Evolutionary conservation across 306 rosid species (phyloP), one percentile per base, ranked within the genome.

Genomic region (Acacia confusa): DNA sequence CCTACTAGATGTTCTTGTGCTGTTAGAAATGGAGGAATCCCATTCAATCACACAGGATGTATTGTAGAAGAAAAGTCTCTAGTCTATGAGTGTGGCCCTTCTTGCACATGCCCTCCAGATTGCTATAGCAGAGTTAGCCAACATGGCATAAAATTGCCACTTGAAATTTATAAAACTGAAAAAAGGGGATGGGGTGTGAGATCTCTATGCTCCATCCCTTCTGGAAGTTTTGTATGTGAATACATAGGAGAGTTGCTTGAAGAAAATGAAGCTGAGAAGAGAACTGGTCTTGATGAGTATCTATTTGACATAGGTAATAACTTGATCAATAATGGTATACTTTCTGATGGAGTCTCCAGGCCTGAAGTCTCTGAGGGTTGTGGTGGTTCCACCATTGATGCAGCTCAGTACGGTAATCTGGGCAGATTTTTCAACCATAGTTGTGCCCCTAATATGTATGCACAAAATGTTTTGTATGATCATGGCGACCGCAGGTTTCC

Each of bases 171-270:
- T 70, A 89, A 87, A 82, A 93, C 97, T 20, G 19, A 86, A 34
- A 65, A 73, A 10, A 86, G 79, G 84, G 96, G 96, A 38, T 93
- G 97, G 97, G 95, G 94, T n/a, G 91, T 91, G 77, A 88, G 96
- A 74, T 87, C 97, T 52, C 81, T 82, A 13, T 76, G 86, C 79
- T 89, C 85, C 50, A 91, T 91, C 34, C 83, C 94, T 66, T 90
- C 92, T 0, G 96, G 97, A 70, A 88, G 94, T 75, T 93, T 89
- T 79, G 81, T 91, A 15, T 93, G 97, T 1, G 94, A 93, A 78
- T 93, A 91, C 76, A 57, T 84, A 28, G 96, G 97, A 58, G 97
- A 89, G 88, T 80, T 93, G 67, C 88, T 93, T 38, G 80, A 81
- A 50, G 91, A 83, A 20, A 82, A 70, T 66, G 92, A 93, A 67